Conservation (phyloP, 2,329 filamentous ascomycete species). For the Diaporthe citrichinensis region DNA sequence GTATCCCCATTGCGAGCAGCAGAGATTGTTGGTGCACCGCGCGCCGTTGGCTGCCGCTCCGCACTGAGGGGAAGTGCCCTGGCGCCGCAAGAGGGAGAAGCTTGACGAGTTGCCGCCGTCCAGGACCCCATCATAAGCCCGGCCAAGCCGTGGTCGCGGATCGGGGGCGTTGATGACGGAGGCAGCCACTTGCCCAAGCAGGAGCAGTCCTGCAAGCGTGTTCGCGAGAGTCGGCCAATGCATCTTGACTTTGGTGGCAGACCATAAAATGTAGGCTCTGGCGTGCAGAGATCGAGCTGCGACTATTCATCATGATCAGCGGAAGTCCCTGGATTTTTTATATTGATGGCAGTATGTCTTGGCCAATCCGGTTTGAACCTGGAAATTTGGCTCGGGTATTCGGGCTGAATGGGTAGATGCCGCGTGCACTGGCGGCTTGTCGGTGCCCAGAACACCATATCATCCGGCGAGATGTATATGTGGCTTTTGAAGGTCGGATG, state of each 20-base stretch:
- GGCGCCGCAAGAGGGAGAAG: constrained; percentile 6
- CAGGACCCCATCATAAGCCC: background rate
- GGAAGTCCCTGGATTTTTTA: constrained; percentile 22
- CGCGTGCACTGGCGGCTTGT: constrained; percentile 2
- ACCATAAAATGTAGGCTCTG: background rate
- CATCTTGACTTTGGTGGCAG: constrained; percentile 8
- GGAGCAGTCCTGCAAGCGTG: background rate
- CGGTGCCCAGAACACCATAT: constrained; percentile 16
- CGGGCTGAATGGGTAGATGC: constrained; percentile 11
- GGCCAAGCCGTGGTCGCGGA: background rate
- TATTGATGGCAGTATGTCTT: background rate
- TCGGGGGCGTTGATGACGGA: background rate
- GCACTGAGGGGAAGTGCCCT: constrained; percentile 25
- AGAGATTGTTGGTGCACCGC: constrained; percentile 27
- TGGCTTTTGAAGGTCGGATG: background rate
- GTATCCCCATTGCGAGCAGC: constrained; percentile 25
- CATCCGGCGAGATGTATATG: constrained; percentile 1
- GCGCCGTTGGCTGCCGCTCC: constrained; percentile 34
- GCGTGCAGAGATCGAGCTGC: background rate
- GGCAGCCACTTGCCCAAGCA: background rate
- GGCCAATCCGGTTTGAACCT: background rate
- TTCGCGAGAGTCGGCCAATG: constrained; percentile 3
- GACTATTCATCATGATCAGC: background rate
- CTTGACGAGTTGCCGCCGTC: background rate
- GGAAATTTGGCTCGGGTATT: constrained; percentile 29